These are phyloP conservation scores for Aureoboletus auriporus DNA, from an alignment of 768 basidiomycete species.

Conservation along the genomic window DNA sequence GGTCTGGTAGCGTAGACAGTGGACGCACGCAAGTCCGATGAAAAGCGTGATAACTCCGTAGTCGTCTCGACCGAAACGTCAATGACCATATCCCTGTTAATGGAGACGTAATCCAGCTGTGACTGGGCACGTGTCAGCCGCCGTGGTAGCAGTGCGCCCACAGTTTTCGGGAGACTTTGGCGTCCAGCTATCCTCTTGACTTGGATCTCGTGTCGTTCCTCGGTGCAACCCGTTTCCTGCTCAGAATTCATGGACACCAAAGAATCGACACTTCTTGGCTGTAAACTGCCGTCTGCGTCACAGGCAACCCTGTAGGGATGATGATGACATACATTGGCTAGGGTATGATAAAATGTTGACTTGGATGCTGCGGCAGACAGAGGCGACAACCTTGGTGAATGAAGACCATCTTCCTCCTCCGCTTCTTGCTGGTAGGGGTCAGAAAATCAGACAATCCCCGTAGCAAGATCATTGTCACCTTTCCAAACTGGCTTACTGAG, in stretches of 20 bases:
- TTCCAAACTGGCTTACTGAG: slow-evolving; percentile 58
- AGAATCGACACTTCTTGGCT: slow-evolving; percentile 45
- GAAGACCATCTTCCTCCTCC: slow-evolving; percentile 21
- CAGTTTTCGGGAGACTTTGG: slow-evolving; percentile 38
- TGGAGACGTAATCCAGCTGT: slow-evolving; percentile 30
- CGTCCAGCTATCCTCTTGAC: slow-evolving; percentile 45
- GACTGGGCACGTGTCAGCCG: slow-evolving; percentile 43
- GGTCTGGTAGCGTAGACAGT: slow-evolving; percentile 20
- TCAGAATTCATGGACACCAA: slow-evolving; percentile 36
- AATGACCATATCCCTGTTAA: slow-evolving; percentile 35
- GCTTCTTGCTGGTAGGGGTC: slow-evolving; percentile 16
- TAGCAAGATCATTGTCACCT: slow-evolving; percentile 34
- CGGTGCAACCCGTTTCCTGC: slow-evolving; percentile 33
- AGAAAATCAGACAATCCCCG: background rate
- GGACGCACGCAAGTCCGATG: slow-evolving; percentile 8
- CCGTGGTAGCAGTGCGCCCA: slow-evolving; percentile 42
- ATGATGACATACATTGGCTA: slow-evolving; percentile 35
- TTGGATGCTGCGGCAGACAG: slow-evolving; percentile 39
- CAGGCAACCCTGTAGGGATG: slow-evolving; percentile 1
- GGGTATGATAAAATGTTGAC: slow-evolving; percentile 45
- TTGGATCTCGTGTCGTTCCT: slow-evolving; percentile 47
- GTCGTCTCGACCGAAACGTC: slow-evolving; percentile 48
- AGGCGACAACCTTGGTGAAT: slow-evolving; percentile 27
- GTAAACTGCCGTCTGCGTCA: slow-evolving; percentile 11
- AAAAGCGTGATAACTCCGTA: slow-evolving; percentile 6